phyloP scores from a whole-genome alignment of 1,284 basidiomycete species.

The Apiotrichum porosum region DNA sequence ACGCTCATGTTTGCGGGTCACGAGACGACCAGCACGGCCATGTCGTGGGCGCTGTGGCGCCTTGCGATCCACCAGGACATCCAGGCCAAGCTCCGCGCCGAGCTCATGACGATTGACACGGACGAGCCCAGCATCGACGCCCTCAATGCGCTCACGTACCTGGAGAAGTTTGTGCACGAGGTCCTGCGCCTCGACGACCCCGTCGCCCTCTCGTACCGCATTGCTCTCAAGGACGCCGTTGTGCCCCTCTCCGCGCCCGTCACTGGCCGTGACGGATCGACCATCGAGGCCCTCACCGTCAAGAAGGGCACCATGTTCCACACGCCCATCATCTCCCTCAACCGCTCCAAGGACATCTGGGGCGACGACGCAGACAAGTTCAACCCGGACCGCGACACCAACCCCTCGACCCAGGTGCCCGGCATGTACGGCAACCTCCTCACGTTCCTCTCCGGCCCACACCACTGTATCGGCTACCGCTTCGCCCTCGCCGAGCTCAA shows the following conservation, averaged over 20 bases:
- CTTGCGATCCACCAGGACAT: constrained; percentile 56
- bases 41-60: constrained; percentile 67
- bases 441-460: constrained; percentile 62
- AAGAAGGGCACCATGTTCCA: constrained; percentile 37
- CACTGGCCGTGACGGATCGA: constrained; percentile 43
- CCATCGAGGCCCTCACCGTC: constrained; percentile 38
- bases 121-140: not conserved
- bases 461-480: constrained; percentile 66
- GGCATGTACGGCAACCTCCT: constrained; percentile 61
- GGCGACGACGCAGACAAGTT: constrained; percentile 64
- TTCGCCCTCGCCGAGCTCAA: constrained; percentile 67
- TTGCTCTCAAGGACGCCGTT: constrained; percentile 55
- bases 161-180: constrained; percentile 65
- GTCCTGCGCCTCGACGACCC: constrained; percentile 62
- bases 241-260: constrained; percentile 57
- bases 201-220: constrained; percentile 50
- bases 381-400: constrained; percentile 44
- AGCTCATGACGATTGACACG: constrained; percentile 51
- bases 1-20: constrained; percentile 64
- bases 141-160: constrained; percentile 54
- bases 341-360: constrained; percentile 60
- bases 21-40: constrained; percentile 67
- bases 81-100: constrained; percentile 59
- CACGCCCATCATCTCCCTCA: constrained; percentile 61
- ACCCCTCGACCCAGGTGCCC: constrained; percentile 46